These are phyloP conservation scores for Solanum aculeatissimum DNA, from an alignment of 305 asterid species.

Conservation along the genomic window DNA sequence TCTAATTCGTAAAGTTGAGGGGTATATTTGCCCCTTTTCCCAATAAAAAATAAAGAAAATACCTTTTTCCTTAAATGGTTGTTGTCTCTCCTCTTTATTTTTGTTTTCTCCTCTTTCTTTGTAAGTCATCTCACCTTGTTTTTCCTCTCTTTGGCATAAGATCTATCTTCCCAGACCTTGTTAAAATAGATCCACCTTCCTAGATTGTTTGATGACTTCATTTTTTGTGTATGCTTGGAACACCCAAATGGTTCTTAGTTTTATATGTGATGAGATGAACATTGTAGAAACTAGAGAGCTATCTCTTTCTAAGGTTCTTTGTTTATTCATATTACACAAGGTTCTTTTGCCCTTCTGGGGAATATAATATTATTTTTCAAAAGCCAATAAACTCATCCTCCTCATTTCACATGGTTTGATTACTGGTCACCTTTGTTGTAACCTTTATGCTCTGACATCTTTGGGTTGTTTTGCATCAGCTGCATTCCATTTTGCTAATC, in stretches of 20 bases:
- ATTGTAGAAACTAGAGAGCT: background rate
- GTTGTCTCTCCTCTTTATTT: background rate
- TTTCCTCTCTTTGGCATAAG: background rate
- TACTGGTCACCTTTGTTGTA: background rate
- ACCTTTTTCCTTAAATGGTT: background rate
- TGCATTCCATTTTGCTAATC: background rate
- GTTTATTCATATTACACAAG: background rate
- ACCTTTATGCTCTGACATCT: background rate
- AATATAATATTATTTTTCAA: background rate
- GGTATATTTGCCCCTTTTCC: background rate
- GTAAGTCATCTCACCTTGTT: background rate
- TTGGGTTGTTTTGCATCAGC: background rate
- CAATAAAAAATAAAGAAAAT: background rate
- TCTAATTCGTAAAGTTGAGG: background rate
- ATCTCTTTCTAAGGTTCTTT: background rate
- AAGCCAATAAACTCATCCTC: background rate
- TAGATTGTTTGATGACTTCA: background rate
- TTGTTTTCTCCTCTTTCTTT: background rate
- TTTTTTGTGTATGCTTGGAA: background rate
- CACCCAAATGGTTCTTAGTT: background rate
- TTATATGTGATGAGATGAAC: background rate
- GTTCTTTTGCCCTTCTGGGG: background rate
- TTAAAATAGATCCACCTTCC: background rate
- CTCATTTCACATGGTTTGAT: background rate
- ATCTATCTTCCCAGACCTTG: background rate